Evolutionary conservation across 257 asterid genomes (phyloP), one percentile per base, ranked within the genome.

Genomic region (Solanum arcanum): DNA sequence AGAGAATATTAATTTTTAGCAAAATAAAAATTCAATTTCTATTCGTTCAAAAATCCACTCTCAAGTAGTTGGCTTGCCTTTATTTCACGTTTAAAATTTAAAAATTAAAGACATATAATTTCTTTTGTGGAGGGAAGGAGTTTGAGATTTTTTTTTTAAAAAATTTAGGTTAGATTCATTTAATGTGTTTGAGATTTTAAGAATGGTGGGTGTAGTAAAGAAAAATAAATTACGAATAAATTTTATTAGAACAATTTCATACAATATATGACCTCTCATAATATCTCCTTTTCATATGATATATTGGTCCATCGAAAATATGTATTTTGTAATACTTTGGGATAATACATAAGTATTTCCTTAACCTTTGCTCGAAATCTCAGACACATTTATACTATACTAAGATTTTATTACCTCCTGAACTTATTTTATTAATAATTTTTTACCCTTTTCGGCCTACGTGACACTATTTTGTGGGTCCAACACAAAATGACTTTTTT

Each of bases 341-440:
- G 1, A 33, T 33, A 33, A 33, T 33, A 1, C 5, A 33, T 0
- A 3, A 33, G 35, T 33, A 4, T 0, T 33, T 0, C 0, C 5
- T 33, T 33, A 33, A 33, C 0, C 35, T 33, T 1, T 33, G 35
- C 35, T 33, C 35, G 35, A 33, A 33, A 33, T 3, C 0, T 33
- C 35, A 33, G 1, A 33, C 35, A 33, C 4, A 33, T 0, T 4
- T 33, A 33, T 33, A 33, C 0, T 33, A 33, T 33, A 33, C 1
- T 33, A 33, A 33, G 35, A 0, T 33, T 1, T 33, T 33, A 33
- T 33, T 33, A 33, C 5, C 1, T 3, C 35, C 5, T 33, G 1
- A 33, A 33, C 5, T 33, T 33, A 33, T 33, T 0, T 33, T 33
- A 33, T 33, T 33, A 33, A 33, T 33, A 33, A 33, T 3, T 33